These are phyloP conservation scores for rapeseed (Brassica napus) DNA, from an alignment of 345 rosid species.

Conservation along the genomic window Da-Ae NC_063438.1:2300001-2300500, in stretches of 20 bases:
- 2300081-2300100: slow-evolving; percentile 60
- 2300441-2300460: slow-evolving; percentile 15
- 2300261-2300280: slow-evolving; percentile 53
- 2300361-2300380: slow-evolving; percentile 78
- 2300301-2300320: slow-evolving; percentile 29
- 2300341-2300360: slow-evolving; percentile 92
- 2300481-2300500: background rate
- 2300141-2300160: slow-evolving; percentile 91
- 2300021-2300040: too few species aligned
- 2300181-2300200: slow-evolving; percentile 90
- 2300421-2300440: slow-evolving; percentile 98
- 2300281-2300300: background rate
- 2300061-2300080: background rate
- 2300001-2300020: too few species aligned
- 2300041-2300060: too few species aligned
- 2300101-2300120: slow-evolving; percentile 87
- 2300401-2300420: slow-evolving; percentile 89
- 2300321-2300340: slow-evolving; percentile 58
- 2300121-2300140: slow-evolving; percentile 95
- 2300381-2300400: slow-evolving; percentile 91
- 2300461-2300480: background rate
- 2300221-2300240: slow-evolving; percentile 96
- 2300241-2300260: slow-evolving; percentile 85
- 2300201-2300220: slow-evolving; percentile 79
- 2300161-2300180: slow-evolving; percentile 94